Evolutionary conservation across 2,329 filamentous ascomycete species (phyloP).

Genomic region (Penicillium sp.): DNA sequence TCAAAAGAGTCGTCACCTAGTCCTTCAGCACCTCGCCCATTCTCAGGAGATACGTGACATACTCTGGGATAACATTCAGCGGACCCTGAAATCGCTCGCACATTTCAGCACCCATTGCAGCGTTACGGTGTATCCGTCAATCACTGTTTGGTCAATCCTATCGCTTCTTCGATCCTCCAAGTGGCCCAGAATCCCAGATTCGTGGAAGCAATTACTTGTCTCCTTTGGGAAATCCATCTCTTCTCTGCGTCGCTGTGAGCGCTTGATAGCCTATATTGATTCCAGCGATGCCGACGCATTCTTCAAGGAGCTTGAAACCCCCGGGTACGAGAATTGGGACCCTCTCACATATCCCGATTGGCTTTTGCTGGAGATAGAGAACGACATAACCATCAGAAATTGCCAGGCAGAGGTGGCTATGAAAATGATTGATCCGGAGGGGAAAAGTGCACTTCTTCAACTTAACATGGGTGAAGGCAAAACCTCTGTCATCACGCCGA

Average conservation of each 20-base stretch:
- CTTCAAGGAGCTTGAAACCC: slow-evolving; percentile 44
- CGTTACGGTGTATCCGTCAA: no score
- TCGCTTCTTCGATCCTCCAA: no score
- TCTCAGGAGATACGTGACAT: no score
- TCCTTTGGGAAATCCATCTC: slow-evolving; percentile 30
- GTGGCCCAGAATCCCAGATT: no score
- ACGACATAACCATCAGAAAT: slow-evolving; percentile 58
- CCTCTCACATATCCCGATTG: slow-evolving; percentile 55
- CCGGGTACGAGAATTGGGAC: slow-evolving; percentile 58
- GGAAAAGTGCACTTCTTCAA: background rate
- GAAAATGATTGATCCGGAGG: background rate
- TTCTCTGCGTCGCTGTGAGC: slow-evolving; percentile 29
- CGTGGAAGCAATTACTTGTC: slow-evolving; percentile 24
- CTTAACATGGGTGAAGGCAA: background rate
- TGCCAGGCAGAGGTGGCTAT: background rate
- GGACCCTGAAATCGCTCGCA: no score
- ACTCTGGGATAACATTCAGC: no score
- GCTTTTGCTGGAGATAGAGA: slow-evolving; percentile 64
- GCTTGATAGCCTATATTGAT: no score
- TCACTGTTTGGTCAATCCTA: no score
- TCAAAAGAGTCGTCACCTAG: no score
- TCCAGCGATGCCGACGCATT: slow-evolving; percentile 16
- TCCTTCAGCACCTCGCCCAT: no score
- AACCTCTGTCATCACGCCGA: background rate
- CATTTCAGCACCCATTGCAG: no score